A percentile compares a stretch with the other conserved stretches of the same genome.
Conservation (phyloP, 768 basidiomycete genomes). For the Cystobasidium tubakii region DNA sequence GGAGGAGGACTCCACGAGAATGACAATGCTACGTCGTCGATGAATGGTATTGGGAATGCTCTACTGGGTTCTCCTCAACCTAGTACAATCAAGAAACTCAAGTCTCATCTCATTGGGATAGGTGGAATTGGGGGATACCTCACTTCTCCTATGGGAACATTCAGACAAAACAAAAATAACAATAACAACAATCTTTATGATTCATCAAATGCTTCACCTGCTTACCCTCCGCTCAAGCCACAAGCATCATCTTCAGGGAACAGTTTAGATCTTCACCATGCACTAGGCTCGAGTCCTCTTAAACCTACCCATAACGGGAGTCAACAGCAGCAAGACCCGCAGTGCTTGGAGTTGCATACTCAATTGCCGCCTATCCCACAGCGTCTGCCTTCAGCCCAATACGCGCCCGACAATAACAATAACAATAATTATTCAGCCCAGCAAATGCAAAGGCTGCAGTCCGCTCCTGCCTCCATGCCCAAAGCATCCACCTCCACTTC, state of each 20-base stretch:
- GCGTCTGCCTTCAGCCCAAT: background rate
- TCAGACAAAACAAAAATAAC: conserved; percentile 10
- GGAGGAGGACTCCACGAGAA: background rate
- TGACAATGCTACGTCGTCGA: background rate
- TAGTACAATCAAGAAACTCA: conserved; percentile 31
- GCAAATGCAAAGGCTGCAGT: background rate
- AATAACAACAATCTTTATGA: no score
- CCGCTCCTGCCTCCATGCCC: background rate
- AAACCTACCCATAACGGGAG: background rate
- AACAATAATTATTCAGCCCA: background rate
- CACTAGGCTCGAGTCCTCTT: background rate
- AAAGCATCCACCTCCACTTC: background rate
- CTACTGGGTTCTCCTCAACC: conserved; percentile 21
- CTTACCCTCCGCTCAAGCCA: background rate
- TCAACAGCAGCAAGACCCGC: background rate
- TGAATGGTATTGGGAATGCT: conserved; percentile 3
- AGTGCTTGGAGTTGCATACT: background rate
- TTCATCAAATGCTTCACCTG: background rate
- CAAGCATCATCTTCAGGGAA: background rate
- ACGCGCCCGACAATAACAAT: background rate
- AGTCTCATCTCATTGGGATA: conserved; percentile 24
- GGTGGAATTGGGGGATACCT: conserved; percentile 26
- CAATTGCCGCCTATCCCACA: background rate
- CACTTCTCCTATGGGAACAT: conserved; percentile 25
- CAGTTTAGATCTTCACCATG: background rate